These are phyloP conservation scores for Gardenia jasminoides DNA, from an alignment of 257 asterid genomes.

Conservation along the genomic window DNA sequence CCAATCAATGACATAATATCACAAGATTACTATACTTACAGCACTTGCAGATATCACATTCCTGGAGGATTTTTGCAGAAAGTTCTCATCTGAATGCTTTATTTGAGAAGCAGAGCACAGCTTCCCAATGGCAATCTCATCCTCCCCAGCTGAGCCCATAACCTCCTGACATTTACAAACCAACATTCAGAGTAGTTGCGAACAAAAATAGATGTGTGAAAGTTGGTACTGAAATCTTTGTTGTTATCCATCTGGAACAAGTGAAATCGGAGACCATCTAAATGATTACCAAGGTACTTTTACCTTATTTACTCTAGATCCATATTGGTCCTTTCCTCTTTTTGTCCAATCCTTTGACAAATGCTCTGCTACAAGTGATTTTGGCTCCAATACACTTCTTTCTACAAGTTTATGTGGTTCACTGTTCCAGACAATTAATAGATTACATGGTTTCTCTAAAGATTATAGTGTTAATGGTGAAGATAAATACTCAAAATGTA, in stretches of 20 bases:
- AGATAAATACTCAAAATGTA: conserved; percentile 12
- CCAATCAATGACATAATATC: background rate
- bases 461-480: background rate
- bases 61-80: conserved; percentile 46
- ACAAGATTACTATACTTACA: conserved; percentile 42
- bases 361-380: conserved; percentile 34
- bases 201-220: conserved; percentile 3
- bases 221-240: background rate
- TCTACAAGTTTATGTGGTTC: conserved; percentile 50
- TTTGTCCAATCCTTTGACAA: conserved; percentile 29
- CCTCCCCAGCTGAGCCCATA: conserved; percentile 28
- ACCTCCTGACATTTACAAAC: conserved; percentile 45
- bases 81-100: conserved; percentile 34
- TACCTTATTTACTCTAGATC: conserved; percentile 41
- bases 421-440: conserved; percentile 37
- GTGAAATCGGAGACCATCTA: background rate
- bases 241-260: background rate
- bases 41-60: conserved; percentile 50
- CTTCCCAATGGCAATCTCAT: conserved; percentile 24
- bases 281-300: background rate
- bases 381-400: conserved; percentile 37
- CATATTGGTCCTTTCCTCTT: conserved; percentile 33
- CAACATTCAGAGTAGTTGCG: background rate
- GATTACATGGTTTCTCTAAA: background rate
- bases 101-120: conserved; percentile 19